Conservation (phyloP, 2,329 filamentous ascomycete genomes). For the Arthrobotrys sinensis region DNA sequence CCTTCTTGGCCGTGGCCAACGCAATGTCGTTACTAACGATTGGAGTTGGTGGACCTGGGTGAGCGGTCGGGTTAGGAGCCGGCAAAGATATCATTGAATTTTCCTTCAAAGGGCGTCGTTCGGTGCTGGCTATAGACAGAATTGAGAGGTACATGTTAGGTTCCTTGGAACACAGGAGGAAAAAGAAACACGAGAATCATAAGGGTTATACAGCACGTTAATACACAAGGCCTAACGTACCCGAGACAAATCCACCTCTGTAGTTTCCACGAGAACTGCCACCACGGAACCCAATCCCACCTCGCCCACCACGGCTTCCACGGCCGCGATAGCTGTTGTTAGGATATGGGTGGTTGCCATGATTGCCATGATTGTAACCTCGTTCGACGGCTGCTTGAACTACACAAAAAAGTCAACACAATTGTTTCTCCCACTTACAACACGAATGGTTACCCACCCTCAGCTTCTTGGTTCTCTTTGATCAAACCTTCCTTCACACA, state of each 20-base stretch:
- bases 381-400: conserved; percentile 32
- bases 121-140: conserved; percentile 44
- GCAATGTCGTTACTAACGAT: conserved; percentile 55
- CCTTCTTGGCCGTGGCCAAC: conserved; percentile 27
- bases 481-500: conserved; percentile 52
- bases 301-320: conserved; percentile 40
- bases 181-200: conserved; percentile 1
- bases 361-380: conserved; percentile 25
- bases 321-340: conserved; percentile 49
- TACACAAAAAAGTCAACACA: conserved; percentile 21
- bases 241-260: conserved; percentile 38
- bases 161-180: not conserved
- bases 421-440: conserved; percentile 3
- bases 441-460: conserved; percentile 33
- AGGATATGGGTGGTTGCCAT: conserved; percentile 28
- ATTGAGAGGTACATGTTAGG: conserved; percentile 12
- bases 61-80: conserved; percentile 5
- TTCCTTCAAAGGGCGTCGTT: conserved; percentile 42
- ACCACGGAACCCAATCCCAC: conserved; percentile 38
- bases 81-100: conserved; percentile 29
- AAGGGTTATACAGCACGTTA: conserved; percentile 5
- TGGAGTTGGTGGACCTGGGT: conserved; percentile 45
- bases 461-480: conserved; percentile 58
- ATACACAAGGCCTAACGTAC: conserved; percentile 29
- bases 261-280: conserved; percentile 33